These are phyloP conservation scores for Xylaria sp. DNA, from an alignment of 2,329 filamentous ascomycete species.

Conservation along the genomic window DNA sequence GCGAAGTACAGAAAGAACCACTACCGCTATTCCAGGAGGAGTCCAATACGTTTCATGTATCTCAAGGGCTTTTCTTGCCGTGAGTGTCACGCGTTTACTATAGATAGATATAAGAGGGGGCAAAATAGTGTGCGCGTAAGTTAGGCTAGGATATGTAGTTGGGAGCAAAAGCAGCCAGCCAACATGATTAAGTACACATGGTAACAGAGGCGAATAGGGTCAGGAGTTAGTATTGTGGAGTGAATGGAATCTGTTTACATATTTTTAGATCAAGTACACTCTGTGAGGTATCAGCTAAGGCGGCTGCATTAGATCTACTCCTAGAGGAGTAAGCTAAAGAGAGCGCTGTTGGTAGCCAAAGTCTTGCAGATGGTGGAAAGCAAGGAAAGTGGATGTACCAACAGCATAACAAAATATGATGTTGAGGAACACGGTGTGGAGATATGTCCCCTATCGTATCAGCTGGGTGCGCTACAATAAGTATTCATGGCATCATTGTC, in stretches of 20 bases:
- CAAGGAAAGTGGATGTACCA: background rate
- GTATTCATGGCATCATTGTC: background rate
- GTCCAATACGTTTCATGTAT: slow-evolving; percentile 11
- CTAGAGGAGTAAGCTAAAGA: background rate
- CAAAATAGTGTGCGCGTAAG: background rate
- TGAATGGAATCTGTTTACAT: slow-evolving; percentile 6
- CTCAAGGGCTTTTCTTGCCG: background rate
- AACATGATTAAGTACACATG: slow-evolving; percentile 8
- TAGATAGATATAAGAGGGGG: slow-evolving; percentile 24
- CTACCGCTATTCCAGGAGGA: slow-evolving; percentile 12
- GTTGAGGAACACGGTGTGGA: slow-evolving; percentile 1
- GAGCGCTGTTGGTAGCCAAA: background rate
- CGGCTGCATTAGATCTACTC: slow-evolving; percentile 1
- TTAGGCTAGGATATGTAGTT: slow-evolving; percentile 13
- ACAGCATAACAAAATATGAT: background rate
- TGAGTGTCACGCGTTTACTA: slow-evolving; percentile 18
- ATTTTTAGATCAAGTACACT: slow-evolving; percentile 26
- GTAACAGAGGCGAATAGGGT: slow-evolving; percentile 1
- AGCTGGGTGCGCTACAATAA: background rate
- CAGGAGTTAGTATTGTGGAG: background rate
- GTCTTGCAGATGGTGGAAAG: background rate
- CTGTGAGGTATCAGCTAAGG: background rate
- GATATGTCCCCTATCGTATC: background rate
- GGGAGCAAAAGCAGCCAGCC: background rate
- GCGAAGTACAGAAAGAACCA: background rate